Base-by-base conservation (phyloP, 352 stramenopile species). In the Globisporangium iwayamae region DNA sequence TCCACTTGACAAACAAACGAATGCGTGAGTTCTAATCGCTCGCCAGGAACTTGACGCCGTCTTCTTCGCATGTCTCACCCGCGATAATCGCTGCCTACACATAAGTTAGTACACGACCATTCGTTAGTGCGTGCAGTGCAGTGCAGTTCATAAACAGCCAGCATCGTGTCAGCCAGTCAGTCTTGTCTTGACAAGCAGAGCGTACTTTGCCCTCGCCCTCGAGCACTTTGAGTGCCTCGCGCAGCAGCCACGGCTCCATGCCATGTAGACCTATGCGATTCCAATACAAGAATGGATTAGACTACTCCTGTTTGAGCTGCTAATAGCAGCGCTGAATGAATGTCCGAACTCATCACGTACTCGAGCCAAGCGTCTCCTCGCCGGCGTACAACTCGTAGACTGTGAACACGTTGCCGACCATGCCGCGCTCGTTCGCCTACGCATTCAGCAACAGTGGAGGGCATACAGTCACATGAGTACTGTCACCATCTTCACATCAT, bases 331-430 rank as follows among this genome's bases (percentile, higher is more conserved):
- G 25, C 25, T 28, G 25, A 28, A 28, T 28, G 25, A 28, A 28
- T 13, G 30, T n/a, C 0, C 14, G 13, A 22, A 56, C 7, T 36
- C 18, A 14, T 11, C 3, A 77, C 79, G 50, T 66, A 94, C 85
- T 89, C 22, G 83, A 84, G 58, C 81, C 84, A 5, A 91, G 63
- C 8, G 86, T 94, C 56, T 94, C 84, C 60, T 93, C 86, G 46
- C 86, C 86, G 10, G 86, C 83, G 63, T 94, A 92, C 53, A 94
- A 69, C 65, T 94, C 86, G 66, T 92, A 94, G 34, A 94, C 78
- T 41, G 86, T 94, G 56, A 90, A 94, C 16, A 94, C 84, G 36
- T 91, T 93, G 53, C 79, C 83, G 48, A 93, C 25, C 86, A 94
- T 94, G 5, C 75, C 82, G 39, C 83, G 73, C 18, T 85, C 76